A percentile compares a stretch with the other conserved stretches of the same genome.
These are phyloP conservation scores for Przewalskia tangutica DNA, from an alignment of 257 asterid species.

Conservation along the genomic window DNA sequence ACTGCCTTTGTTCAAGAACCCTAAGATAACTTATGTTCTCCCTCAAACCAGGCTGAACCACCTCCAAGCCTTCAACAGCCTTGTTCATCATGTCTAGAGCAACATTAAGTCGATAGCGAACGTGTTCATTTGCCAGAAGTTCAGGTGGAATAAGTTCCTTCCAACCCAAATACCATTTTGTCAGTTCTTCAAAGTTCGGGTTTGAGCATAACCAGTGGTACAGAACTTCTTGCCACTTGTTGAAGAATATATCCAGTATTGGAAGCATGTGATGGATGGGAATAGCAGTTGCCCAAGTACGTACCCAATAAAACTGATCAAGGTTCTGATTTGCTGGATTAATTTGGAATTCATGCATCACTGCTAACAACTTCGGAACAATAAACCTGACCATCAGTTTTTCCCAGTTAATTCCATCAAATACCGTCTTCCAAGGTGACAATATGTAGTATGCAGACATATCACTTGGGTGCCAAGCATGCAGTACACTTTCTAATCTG, in stretches of 20 bases:
- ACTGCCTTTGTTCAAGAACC: conserved; percentile 69
- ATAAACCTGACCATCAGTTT: conserved; percentile 60
- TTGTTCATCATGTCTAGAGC: conserved; percentile 80
- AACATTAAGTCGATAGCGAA: conserved; percentile 44
- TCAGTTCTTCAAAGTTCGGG: conserved; percentile 71
- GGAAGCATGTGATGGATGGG: conserved; percentile 80
- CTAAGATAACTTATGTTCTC: conserved; percentile 62
- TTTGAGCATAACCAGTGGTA: conserved; percentile 70
- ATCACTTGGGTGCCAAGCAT: conserved; percentile 91
- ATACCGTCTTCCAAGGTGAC: conserved; percentile 82
- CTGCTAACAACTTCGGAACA: conserved; percentile 48
- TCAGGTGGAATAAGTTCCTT: conserved; percentile 67
- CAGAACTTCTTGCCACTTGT: conserved; percentile 81
- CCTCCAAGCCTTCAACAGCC: conserved; percentile 80
- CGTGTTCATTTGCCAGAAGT: conserved; percentile 62
- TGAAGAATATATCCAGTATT: conserved; percentile 64
- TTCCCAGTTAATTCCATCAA: conserved; percentile 87
- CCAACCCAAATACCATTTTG: conserved; percentile 81
- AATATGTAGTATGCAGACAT: conserved; percentile 63
- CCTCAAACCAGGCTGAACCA: conserved; percentile 65
- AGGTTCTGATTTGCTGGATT: conserved; percentile 66
- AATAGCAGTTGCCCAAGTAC: conserved; percentile 51
- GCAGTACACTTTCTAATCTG: conserved; percentile 74
- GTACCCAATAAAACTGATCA: conserved; percentile 60
- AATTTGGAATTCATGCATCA: conserved; percentile 62